Evolutionary conservation across 257 asterid species (phyloP).

Genomic region (Jasminum sambac): DNA sequence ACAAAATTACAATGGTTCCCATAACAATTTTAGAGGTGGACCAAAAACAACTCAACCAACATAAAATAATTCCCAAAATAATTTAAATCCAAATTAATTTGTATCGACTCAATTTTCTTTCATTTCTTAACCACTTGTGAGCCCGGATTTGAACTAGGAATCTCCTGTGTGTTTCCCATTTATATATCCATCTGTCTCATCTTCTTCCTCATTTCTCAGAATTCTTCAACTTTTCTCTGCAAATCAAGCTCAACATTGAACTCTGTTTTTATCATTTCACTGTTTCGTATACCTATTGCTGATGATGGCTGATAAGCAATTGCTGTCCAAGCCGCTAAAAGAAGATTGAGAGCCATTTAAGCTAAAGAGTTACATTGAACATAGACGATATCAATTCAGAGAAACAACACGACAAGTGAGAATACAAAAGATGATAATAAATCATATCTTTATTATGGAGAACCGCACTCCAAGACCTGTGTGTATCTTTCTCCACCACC

Average conservation of each 20-base stretch:
- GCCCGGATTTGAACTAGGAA: constrained; percentile 41
- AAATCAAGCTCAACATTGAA: constrained; percentile 1
- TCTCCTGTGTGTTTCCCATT: constrained; percentile 26
- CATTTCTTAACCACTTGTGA: constrained; percentile 12
- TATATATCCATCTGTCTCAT: constrained; percentile 8
- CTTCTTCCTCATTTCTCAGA: constrained; percentile 10
- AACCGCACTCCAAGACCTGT: too few relatives aligned
- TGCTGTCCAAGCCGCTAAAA: constrained; percentile 68
- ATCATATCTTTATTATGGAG: too few relatives aligned
- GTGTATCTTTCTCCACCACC: too few relatives aligned
- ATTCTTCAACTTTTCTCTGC: too few relatives aligned
- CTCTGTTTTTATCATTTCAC: not conserved
- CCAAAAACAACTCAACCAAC: too few relatives aligned
- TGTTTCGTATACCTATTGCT: not conserved
- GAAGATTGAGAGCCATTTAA: constrained; percentile 87
- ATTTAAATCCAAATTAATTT: not conserved
- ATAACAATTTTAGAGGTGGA: too few relatives aligned
- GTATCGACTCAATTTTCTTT: not conserved
- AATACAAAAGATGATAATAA: constrained; percentile 33
- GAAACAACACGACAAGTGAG: constrained; percentile 34
- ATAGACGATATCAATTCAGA: constrained; percentile 42
- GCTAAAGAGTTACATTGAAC: constrained; percentile 50
- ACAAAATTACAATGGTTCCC: too few relatives aligned
- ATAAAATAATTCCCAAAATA: not conserved
- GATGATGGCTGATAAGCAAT: constrained; percentile 44